Evolutionary conservation across 495 filamentous ascomycete species (phyloP).

Genomic region (Bombardia bombarda): DNA sequence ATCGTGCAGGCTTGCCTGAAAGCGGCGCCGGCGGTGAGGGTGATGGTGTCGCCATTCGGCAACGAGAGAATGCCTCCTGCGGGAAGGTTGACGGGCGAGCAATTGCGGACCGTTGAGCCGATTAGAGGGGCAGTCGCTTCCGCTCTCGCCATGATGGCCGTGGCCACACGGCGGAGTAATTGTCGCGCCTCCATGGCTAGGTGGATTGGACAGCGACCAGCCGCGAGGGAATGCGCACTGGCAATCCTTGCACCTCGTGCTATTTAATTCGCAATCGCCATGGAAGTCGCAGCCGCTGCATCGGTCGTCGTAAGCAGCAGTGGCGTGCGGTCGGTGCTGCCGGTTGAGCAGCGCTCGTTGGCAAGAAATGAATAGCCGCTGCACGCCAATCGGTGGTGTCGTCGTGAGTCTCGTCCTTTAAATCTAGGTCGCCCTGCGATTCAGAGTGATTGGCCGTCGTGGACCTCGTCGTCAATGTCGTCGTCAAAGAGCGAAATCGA

Average conservation of each 20-base stretch:
- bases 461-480: background rate
- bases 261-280: slow-evolving; percentile 25
- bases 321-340: background rate
- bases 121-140: slow-evolving; percentile 8
- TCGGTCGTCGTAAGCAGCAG: background rate
- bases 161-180: slow-evolving; percentile 10
- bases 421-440: too few relatives aligned
- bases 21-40: slow-evolving; percentile 52
- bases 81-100: slow-evolving; percentile 45
- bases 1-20: slow-evolving; percentile 57
- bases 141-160: slow-evolving; percentile 2
- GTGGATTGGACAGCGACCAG: slow-evolving; percentile 13
- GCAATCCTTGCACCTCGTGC: slow-evolving; percentile 21
- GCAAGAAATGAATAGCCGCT: too few relatives aligned
- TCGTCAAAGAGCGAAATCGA: background rate
- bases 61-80: slow-evolving; percentile 52
- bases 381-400: too few relatives aligned
- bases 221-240: slow-evolving; percentile 8
- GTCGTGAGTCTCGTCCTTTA: too few relatives aligned
- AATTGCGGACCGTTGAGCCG: slow-evolving; percentile 15
- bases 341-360: background rate
- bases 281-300: slow-evolving; percentile 10
- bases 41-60: slow-evolving; percentile 48
- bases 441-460: background rate
- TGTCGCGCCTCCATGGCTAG: slow-evolving; percentile 19